phyloP scores from a whole-genome alignment of 108 stramenopile species.

The Stephanodiscus triporus region DNA sequence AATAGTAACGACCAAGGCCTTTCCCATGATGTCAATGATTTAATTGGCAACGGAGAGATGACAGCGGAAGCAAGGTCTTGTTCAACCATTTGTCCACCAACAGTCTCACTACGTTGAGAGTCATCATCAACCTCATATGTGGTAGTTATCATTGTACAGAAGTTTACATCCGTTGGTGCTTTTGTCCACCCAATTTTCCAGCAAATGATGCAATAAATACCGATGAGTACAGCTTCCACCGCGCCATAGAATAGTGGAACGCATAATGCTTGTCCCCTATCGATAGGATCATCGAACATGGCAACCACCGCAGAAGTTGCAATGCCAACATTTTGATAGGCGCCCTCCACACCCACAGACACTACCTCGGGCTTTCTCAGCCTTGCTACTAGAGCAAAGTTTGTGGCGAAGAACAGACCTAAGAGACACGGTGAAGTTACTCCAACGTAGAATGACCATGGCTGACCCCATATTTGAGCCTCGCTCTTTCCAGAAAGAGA shows the following conservation, averaged over 20 bases:
- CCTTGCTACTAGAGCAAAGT: slow-evolving; percentile 42
- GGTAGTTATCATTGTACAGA: slow-evolving; percentile 64
- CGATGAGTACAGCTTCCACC: slow-evolving; percentile 67
- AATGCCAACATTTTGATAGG: slow-evolving; percentile 91
- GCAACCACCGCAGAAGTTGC: slow-evolving; percentile 73
- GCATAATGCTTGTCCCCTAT: slow-evolving; percentile 70
- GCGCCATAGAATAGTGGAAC: slow-evolving; percentile 84
- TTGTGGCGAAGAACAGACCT: slow-evolving; percentile 67
- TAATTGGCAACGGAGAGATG: not conserved
- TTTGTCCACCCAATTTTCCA: slow-evolving; percentile 88
- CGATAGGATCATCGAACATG: slow-evolving; percentile 73
- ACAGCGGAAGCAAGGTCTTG: slow-evolving; percentile 1
- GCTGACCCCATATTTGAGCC: slow-evolving; percentile 69
- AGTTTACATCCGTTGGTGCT: slow-evolving; percentile 65
- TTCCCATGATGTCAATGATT: not conserved
- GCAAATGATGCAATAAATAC: slow-evolving; percentile 64
- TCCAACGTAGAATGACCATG: slow-evolving; percentile 74
- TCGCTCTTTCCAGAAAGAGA: slow-evolving; percentile 63
- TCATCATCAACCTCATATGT: slow-evolving; percentile 68
- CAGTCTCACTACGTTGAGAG: slow-evolving; percentile 2
- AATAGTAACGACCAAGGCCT: slow-evolving; percentile 14
- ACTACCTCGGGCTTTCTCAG: slow-evolving; percentile 75
- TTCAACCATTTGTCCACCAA: slow-evolving; percentile 9
- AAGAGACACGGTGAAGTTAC: slow-evolving; percentile 67
- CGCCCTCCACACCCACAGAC: slow-evolving; percentile 81